Percentiles rank a stretch among this genome's conserved stretches.
These are phyloP conservation scores for Neofusicoccum umdonicola DNA, from an alignment of 2,329 filamentous ascomycete genomes.

Conservation along the genomic window DNA sequence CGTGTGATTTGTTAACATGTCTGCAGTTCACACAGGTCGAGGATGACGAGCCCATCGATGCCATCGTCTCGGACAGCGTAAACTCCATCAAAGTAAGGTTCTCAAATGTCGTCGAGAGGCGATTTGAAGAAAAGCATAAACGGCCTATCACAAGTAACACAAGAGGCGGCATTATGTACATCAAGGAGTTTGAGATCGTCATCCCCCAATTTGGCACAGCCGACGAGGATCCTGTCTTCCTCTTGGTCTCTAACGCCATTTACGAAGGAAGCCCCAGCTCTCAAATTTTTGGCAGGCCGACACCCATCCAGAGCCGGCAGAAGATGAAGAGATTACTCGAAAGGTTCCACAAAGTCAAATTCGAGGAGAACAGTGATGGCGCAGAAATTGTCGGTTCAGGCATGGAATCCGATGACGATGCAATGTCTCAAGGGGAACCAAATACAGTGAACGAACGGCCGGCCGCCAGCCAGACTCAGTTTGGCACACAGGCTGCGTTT, in stretches of 20 bases:
- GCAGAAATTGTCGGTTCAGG: neutral
- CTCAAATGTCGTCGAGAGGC: constrained; percentile 17
- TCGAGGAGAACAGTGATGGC: neutral
- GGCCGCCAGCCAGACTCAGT: neutral
- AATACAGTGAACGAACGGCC: neutral
- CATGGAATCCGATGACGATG: neutral
- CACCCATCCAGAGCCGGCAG: neutral
- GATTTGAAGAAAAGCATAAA: constrained; percentile 18
- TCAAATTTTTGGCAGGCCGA: neutral
- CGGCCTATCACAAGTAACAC: neutral
- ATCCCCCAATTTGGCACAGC: neutral
- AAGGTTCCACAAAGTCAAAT: neutral
- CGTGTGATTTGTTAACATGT: neutral
- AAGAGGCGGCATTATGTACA: constrained; percentile 20
- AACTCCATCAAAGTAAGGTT: constrained; percentile 24
- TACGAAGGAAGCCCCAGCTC: neutral
- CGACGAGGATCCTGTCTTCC: neutral
- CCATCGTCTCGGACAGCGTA: constrained; percentile 31
- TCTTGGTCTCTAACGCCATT: neutral
- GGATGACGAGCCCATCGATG: constrained; percentile 22
- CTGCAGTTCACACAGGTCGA: neutral
- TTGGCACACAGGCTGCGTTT: neutral
- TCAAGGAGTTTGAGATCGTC: neutral
- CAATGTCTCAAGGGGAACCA: neutral
- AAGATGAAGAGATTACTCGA: neutral